Evolutionary conservation across 495 filamentous ascomycete genomes (phyloP), one percentile per base, ranked within the genome.

Genomic region (Evansstolkia leycettana): DNA sequence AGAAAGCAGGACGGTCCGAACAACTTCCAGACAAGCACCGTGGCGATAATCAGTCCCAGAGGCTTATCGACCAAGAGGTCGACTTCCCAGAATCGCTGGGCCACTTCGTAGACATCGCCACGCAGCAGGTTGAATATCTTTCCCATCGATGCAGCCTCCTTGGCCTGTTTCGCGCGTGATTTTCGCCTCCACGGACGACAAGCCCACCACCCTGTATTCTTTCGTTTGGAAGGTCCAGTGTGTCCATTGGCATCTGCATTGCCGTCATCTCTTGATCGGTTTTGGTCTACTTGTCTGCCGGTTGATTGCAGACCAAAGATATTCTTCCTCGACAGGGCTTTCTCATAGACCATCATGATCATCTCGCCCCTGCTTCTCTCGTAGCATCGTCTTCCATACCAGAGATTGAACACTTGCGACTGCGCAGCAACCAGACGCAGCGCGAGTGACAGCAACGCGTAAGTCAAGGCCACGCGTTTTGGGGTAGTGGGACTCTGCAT

Each of bases 271-370:
- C 24, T 26, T 26, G 24, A 26, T 7, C n/a, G n/a, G n/a, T n/a
- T n/a, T n/a, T n/a, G n/a, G 20, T 23, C 9, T 23, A 4, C 11
- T 29, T n/a, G 10, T 5, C 12, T 15, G 4, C 14, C 28, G 5
- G 28, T 29, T n/a, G 28, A 12, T 25, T 47, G 33, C 18, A 67
- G 50, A 7, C 74, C 73, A 36, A 82, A 69, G 0, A 83, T 71
- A 17, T 67, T 67, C 55, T 89, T 88, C 20, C 84, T 62, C 4
- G 74, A 71, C 7, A 90, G 55, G 0, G 82, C 84, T 57, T 92
- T 92, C 49, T 86, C 83, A 38, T 87, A 87, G 17, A 90, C 64
- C 73, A 85, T 87, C 36, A 83, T 89, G 33, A 92, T 78, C 75
- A 89, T 76, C 50, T 88, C 84, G 7, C 84, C 84, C 28, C 84